Percentiles rank a stretch among this genome's conserved stretches.
Conservation (phyloP, 306 rosid genomes). For the Coriaria nepalensis region DNA sequence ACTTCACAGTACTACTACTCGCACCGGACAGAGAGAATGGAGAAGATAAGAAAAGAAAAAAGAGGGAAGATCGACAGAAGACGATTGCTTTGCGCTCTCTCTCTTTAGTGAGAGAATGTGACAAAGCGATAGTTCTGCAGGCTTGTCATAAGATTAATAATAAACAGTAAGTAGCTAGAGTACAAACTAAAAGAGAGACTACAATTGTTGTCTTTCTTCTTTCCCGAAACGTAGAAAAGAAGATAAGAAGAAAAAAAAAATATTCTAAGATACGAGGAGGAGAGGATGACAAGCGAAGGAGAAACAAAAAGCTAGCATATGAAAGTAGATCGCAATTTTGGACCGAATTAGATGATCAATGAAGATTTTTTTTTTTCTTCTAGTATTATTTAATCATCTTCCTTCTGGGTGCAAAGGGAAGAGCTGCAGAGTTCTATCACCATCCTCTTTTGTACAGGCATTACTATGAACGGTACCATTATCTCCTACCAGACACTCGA, state of each 20-base stretch:
- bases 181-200: conserved; percentile 26
- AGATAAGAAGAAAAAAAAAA: conserved; percentile 17
- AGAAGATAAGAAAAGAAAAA: not conserved
- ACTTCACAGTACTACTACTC: conserved; percentile 21
- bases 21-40: conserved; percentile 15
- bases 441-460: conserved; percentile 28
- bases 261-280: conserved; percentile 6
- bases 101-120: too few relatives aligned
- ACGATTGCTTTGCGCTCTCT: not conserved
- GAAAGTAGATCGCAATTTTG: conserved; percentile 8
- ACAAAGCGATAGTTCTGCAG: too few relatives aligned
- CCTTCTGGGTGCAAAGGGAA: conserved; percentile 93
- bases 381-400: conserved; percentile 27
- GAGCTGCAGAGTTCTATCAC: conserved; percentile 67
- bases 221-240: conserved; percentile 46
- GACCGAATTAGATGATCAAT: conserved; percentile 12
- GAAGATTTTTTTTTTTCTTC: conserved; percentile 10
- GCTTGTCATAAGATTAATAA: conserved; percentile 1
- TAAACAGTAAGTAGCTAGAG: conserved; percentile 20
- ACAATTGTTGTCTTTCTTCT: conserved; percentile 47
- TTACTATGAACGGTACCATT: conserved; percentile 6
- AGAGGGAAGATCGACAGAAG: not conserved
- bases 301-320: conserved; percentile 5
- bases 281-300: too few relatives aligned
- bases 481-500: conserved; percentile 46